Percentiles rank a stretch among this genome's conserved stretches.
Conservation (phyloP, 352 stramenopile genomes). For the Phytophthora uliginosa region DNA sequence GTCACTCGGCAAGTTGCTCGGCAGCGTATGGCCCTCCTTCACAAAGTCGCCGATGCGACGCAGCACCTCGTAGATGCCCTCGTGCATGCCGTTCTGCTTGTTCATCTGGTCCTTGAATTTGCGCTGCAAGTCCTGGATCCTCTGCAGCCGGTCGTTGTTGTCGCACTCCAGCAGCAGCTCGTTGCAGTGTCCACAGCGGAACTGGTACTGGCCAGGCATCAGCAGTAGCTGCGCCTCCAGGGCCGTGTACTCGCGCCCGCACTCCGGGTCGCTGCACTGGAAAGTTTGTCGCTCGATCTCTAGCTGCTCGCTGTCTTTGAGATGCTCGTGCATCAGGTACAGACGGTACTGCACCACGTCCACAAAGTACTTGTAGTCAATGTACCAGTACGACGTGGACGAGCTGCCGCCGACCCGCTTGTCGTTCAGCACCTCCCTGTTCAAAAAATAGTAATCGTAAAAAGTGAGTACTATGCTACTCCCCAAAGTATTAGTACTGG, state of each 20-base stretch:
- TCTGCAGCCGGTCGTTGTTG: constrained; percentile 86
- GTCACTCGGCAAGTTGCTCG: constrained; percentile 88
- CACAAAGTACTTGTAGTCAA: constrained; percentile 95
- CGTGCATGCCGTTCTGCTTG: constrained; percentile 83
- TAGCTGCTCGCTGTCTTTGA: constrained; percentile 88
- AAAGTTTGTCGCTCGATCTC: constrained; percentile 92
- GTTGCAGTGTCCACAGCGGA: constrained; percentile 90
- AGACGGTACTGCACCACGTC: constrained; percentile 91
- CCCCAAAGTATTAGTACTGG: not conserved
- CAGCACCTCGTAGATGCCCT: constrained; percentile 89
- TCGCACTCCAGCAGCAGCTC: constrained; percentile 88
- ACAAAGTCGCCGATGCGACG: constrained; percentile 84
- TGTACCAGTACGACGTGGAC: constrained; percentile 93
- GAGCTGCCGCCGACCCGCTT: constrained; percentile 86
- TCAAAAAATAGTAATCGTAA: not conserved
- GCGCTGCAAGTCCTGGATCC: constrained; percentile 80
- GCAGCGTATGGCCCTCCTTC: constrained; percentile 77
- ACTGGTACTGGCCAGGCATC: constrained; percentile 86
- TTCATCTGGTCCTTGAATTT: constrained; percentile 94
- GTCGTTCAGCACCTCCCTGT: constrained; percentile 90
- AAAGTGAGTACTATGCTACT: constrained; percentile 20
- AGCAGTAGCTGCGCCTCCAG: constrained; percentile 86
- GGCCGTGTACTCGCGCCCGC: constrained; percentile 88
- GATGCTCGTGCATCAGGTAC: constrained; percentile 89
- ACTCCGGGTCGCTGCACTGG: constrained; percentile 88